Evolutionary conservation across 2,329 filamentous ascomycete species (phyloP), one percentile per base, ranked within the genome.

Genomic region (Magnaporthiopsis incrustans): DNA sequence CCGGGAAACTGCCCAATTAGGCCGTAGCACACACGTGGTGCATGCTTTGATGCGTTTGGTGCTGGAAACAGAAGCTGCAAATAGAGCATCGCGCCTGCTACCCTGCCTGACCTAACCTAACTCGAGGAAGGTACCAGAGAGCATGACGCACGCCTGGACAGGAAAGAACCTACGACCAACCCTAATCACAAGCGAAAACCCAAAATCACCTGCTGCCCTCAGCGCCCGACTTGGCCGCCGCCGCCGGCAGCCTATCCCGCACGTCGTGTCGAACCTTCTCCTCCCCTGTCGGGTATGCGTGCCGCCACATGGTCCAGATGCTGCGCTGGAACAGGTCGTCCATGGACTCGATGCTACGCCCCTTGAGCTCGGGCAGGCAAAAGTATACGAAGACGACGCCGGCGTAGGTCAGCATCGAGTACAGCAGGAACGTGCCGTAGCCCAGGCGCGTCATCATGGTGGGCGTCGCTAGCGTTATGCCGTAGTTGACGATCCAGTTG

Each of bases 341-440:
- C 74, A 82, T 81, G 25, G 75, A 77, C 67, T 83, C 81, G 14
- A 82, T 75, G 15, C 76, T 77, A 26, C 80, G 72, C 61, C 80
- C 80, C 67, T 82, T 82, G 22, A 80, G 79, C 70, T 83, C 80
- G 0, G 81, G 80, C 33, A 82, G 71, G 63, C 79, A 77, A 71
- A 81, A 79, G 69, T 74, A 82, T 44, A 67, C 62, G 62, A 67
- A 67, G 3, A 75, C 66, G 3, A 72, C 71, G 10, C 74, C 74
- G 10, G 70, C 67, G 63, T 76, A 77, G 3, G 74, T 76, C 26
- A 77, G 65, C 60, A 75, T 68, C 0, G 74, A 66, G 61, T 75
- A 76, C 0, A 77, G 66, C 1, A 77, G 65, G 63, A 76, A 76
- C 0, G 74, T 74, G 0, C 74, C 73, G 70, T 72, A 76, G 2